Conservation (phyloP, 2,329 filamentous ascomycete genomes). For the Aurifilum marmelostoma region DNA sequence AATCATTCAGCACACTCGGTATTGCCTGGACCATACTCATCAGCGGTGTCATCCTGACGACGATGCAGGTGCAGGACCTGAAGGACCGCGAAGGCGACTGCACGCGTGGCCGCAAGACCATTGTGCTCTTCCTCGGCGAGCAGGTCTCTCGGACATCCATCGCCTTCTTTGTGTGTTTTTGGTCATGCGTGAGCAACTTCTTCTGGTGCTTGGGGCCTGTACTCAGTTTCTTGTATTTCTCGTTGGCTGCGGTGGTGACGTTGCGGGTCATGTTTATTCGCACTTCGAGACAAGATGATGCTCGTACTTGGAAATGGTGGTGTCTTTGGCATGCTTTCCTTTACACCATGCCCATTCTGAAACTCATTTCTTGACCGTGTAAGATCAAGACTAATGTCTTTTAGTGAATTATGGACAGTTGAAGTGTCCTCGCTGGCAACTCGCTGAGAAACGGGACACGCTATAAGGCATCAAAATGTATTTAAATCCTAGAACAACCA, state of each 20-base stretch:
- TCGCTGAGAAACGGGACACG: neutral
- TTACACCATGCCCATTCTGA: slow-evolving; percentile 5
- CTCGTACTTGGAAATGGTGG: slow-evolving; percentile 16
- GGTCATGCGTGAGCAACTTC: slow-evolving; percentile 9
- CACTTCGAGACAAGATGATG: neutral
- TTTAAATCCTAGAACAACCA: too few species aligned
- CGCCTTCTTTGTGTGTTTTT: slow-evolving; percentile 12
- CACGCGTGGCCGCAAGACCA: slow-evolving; percentile 32
- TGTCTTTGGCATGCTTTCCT: slow-evolving; percentile 15
- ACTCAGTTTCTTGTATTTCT: neutral
- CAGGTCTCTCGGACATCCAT: neutral
- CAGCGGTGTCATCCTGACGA: slow-evolving; percentile 34
- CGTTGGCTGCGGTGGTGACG: neutral
- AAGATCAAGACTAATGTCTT: neutral
- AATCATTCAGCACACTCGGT: slow-evolving; percentile 29
- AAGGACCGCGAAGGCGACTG: slow-evolving; percentile 35
- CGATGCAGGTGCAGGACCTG: slow-evolving; percentile 20
- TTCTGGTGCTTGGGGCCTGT: slow-evolving; percentile 1
- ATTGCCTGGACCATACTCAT: slow-evolving; percentile 33
- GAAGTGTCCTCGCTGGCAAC: neutral
- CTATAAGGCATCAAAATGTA: neutral
- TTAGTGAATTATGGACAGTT: neutral
- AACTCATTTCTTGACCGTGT: neutral
- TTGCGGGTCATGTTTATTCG: neutral
- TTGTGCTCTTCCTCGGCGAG: slow-evolving; percentile 34